Conservation (phyloP, 176 grass and related monocot genomes). For the Phragmites australis region DNA sequence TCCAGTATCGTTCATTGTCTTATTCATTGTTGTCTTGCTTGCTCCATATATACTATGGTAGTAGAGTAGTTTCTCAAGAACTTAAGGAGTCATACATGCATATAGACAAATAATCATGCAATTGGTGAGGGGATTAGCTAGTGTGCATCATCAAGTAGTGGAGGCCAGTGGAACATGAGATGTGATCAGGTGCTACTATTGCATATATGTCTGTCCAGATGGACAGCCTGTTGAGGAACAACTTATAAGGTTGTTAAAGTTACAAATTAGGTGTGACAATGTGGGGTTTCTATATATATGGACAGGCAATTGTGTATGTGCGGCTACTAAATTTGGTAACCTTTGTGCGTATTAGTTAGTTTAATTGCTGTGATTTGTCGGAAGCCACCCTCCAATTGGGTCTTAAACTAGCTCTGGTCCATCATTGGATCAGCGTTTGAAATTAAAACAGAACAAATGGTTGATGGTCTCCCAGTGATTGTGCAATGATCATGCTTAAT, state of each 20-base stretch:
- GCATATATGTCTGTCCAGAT: not conserved
- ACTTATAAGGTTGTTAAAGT: not conserved
- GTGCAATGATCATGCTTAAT: not conserved
- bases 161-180: slow-evolving; percentile 23
- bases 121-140: not conserved
- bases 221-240: not conserved
- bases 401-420: slow-evolving; percentile 34
- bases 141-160: not conserved
- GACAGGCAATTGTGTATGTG: not conserved
- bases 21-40: slow-evolving; percentile 15
- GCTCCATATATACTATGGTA: not conserved
- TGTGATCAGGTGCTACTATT: slow-evolving; percentile 2
- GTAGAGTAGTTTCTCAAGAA: not conserved
- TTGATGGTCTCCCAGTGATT: not conserved
- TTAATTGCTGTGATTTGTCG: not conserved
- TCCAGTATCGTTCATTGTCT: slow-evolving; percentile 17
- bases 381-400: slow-evolving; percentile 1
- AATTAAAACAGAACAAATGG: not conserved
- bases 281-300: not conserved
- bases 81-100: not conserved
- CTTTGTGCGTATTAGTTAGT: not conserved
- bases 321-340: slow-evolving; percentile 11
- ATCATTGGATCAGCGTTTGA: not conserved
- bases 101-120: not conserved
- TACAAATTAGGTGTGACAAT: not conserved